Base-by-base conservation (phyloP, 495 filamentous ascomycete species). In the Xylaria castorea region DNA sequence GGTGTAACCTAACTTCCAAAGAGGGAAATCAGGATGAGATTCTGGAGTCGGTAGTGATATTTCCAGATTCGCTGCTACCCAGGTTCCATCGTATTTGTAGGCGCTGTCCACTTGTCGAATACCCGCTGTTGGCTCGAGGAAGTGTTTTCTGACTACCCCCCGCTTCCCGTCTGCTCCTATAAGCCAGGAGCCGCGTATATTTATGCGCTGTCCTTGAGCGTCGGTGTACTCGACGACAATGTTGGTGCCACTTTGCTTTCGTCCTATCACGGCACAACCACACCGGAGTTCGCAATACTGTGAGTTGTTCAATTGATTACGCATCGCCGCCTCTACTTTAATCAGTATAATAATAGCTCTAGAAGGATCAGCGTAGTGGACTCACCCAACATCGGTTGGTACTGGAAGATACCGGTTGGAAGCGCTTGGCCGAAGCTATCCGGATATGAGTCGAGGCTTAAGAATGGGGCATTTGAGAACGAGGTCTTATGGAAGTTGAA, bases 21-120 rank as follows among this genome's bases (percentile, higher is more conserved):
- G 74, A 1, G 84, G 83, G 34, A 88, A 87, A 0, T 80, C 68
- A 1, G 86, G 86, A 71, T 89, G 87, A 0, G 84, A 83, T 58
- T 84, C 72, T 58, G 76, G 76, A 3, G 80, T 87, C 4, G 87
- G 86, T 1, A 83, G 71, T 1, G 74, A 76, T 14, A 88, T 79
- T 44, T 86, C 78, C 80, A 84, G 82, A 51, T 89, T 89, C 2
- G 85, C 71, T 22, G 87, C 86, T 18, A 88, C 83, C 86, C 87
- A 89, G 0, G 80, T 85, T 66, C 82, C 87, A 50, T 85, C 81
- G 68, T 89, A 89, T 5, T 75, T 76, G 34, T 80, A 82, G 30
- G 81, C 77, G 64, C 69, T 71, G 18, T 74, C 80, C 30, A 80
- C 76, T 70, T 87, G 84, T 76, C 82, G 76, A 20, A 79, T 72